These are phyloP conservation scores for Thalassiosira hispida DNA, from an alignment of 352 stramenopile genomes.

Conservation along the genomic window DNA sequence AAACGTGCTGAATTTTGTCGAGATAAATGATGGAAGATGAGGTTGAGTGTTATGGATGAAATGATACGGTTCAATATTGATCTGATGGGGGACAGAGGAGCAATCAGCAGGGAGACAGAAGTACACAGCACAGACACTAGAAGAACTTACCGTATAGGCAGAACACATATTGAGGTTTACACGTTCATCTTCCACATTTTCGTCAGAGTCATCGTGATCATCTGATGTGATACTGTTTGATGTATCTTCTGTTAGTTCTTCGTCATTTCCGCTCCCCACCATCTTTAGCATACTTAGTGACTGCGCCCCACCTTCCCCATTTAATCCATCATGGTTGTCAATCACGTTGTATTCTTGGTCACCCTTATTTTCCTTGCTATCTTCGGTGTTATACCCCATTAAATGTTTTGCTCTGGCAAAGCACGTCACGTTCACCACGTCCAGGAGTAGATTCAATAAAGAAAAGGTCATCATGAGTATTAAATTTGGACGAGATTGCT, in stretches of 20 bases:
- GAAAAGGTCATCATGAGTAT: conserved; percentile 62
- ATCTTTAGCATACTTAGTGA: conserved; percentile 5
- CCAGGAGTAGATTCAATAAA: conserved; percentile 52
- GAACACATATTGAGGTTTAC: conserved; percentile 53
- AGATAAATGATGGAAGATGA: background rate
- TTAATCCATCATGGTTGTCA: conserved; percentile 3
- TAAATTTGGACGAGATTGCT: conserved; percentile 51
- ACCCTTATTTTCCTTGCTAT: conserved; percentile 2
- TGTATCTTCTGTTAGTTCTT: conserved; percentile 9
- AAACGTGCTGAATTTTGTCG: conserved; percentile 27
- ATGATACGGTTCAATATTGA: no score
- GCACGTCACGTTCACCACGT: conserved; percentile 62
- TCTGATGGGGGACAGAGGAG: no score
- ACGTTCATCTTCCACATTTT: conserved; percentile 23
- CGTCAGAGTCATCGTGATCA: background rate
- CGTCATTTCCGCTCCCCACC: background rate
- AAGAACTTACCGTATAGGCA: conserved; percentile 45
- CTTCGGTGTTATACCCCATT: conserved; percentile 26
- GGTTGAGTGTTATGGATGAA: background rate
- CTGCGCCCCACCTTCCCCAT: background rate
- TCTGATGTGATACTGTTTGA: background rate
- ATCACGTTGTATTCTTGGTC: conserved; percentile 8
- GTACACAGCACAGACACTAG: background rate
- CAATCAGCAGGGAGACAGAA: no score
- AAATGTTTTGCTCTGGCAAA: conserved; percentile 61